A percentile compares a stretch with the other conserved stretches of the same genome.
phyloP scores from a whole-genome alignment of 805 yeast genomes.

The Deakozyma indianensis region DNA sequence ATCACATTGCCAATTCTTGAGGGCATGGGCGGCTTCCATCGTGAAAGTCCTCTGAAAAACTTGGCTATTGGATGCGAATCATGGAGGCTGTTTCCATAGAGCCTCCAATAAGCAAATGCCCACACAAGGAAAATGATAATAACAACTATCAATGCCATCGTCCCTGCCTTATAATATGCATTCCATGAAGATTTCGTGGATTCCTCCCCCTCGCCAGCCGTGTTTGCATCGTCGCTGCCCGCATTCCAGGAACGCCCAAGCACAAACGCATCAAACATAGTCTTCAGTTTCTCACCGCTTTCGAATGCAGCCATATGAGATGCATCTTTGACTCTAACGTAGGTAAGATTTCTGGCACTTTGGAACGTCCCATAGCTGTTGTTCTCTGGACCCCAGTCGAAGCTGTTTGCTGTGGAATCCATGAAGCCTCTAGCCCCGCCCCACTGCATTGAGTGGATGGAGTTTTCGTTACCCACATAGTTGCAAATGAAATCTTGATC shows the following conservation, averaged over 20 bases:
- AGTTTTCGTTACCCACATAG: constrained; percentile 53
- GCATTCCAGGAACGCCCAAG: constrained; percentile 1
- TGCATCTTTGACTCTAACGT: constrained; percentile 56
- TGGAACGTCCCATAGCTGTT: constrained; percentile 15
- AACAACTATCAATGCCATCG: constrained; percentile 22
- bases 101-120: constrained; percentile 10
- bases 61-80: background rate
- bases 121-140: constrained; percentile 12
- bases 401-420: background rate
- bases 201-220: constrained; percentile 10
- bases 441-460: constrained; percentile 53
- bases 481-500: constrained; percentile 85
- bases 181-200: constrained; percentile 19
- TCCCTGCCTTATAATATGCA: constrained; percentile 26
- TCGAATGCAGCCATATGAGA: constrained; percentile 95
- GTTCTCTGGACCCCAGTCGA: background rate
- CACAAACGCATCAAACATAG: constrained; percentile 40
- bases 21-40: constrained; percentile 3
- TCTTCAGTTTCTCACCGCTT: constrained; percentile 51
- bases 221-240: constrained; percentile 1
- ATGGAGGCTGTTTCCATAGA: constrained; percentile 8
- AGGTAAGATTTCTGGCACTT: constrained; percentile 62
- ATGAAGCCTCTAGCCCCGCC: constrained; percentile 26
- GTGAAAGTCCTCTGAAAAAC: constrained; percentile 4
- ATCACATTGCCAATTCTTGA: background rate